Evolutionary conservation across 1,284 basidiomycete genomes (phyloP), one percentile per base, ranked within the genome.

Genomic region (Cutaneotrichosporon sp.): DNA sequence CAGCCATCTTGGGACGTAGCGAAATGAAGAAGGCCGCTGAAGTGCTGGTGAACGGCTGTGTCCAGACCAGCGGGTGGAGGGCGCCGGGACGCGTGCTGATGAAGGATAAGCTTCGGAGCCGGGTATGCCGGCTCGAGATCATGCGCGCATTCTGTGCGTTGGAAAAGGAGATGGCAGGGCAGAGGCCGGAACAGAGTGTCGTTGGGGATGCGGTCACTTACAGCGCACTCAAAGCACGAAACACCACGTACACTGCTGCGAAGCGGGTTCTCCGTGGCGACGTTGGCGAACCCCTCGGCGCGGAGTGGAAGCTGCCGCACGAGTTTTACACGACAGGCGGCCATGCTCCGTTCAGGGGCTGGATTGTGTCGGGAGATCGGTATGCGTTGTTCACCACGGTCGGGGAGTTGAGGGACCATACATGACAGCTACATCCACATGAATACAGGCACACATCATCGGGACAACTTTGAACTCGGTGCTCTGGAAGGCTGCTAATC

Each of bases 271-370:
- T 85, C 7, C 65, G 78, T 11, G 79, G 78, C 0, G 47, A 61
- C 24, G 64, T 55, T 0, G 73, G 76, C 1, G 16, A 25, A n/a
- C 22, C 32, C 22, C 33, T 54, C 9, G 38, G 39, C 3, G n/a
- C 29, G 0, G 38, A 39, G 20, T 59, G 57, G 57, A 27, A 45
- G 10, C 44, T 59, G 2, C 51, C 51, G 3, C 46, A 60, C 22
- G 31, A 37, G 47, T 57, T 55, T 25, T 5, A 10, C 12, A 52
- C 54, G 1, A 55, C 52, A 12, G 59, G 7, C 6, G n/a, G 35
- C 8, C n/a, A 25, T 4, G 43, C 66, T 4, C 76, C 79, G 1
- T 84, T 88, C 58, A 65, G 65, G 37, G 84, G 82, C 16, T 88
- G 86, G 86, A 66, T 84, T 29, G 76, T 75, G 19, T 80, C 78